These are phyloP conservation scores for Salix brachista DNA, from an alignment of 345 rosid genomes.

Conservation along the genomic window DNA sequence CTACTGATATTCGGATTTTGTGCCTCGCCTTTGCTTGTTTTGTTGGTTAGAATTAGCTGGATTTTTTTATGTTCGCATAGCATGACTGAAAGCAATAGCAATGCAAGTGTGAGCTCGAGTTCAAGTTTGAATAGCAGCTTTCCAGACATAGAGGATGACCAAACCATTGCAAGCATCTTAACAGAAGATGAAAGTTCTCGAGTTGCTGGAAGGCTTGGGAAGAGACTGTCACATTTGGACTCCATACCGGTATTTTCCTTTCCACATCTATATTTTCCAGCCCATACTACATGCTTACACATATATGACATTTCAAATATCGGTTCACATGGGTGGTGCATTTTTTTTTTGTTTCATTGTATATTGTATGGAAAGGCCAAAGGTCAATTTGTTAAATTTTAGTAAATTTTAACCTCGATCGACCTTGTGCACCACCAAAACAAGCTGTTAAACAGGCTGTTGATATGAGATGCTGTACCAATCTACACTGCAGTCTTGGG, in stretches of 20 bases:
- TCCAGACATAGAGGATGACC: constrained; percentile 82
- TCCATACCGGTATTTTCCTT: constrained; percentile 66
- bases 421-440: background rate
- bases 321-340: background rate
- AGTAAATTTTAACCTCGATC: background rate
- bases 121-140: constrained; percentile 76
- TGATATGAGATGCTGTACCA: background rate
- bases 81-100: constrained; percentile 44
- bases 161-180: constrained; percentile 65
- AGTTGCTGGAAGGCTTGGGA: constrained; percentile 56
- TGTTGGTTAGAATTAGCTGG: background rate
- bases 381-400: background rate
- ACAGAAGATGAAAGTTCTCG: constrained; percentile 56
- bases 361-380: background rate
- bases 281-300: background rate
- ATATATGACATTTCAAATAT: background rate
- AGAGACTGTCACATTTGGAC: constrained; percentile 79
- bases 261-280: background rate
- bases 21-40: background rate
- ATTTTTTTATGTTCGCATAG: constrained; percentile 9
- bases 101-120: constrained; percentile 72
- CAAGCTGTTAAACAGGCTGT: background rate
- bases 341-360: background rate
- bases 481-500: background rate
- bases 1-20: background rate